phyloP scores from a whole-genome alignment of 257 asterid species.

The Solanum rostratum region DNA sequence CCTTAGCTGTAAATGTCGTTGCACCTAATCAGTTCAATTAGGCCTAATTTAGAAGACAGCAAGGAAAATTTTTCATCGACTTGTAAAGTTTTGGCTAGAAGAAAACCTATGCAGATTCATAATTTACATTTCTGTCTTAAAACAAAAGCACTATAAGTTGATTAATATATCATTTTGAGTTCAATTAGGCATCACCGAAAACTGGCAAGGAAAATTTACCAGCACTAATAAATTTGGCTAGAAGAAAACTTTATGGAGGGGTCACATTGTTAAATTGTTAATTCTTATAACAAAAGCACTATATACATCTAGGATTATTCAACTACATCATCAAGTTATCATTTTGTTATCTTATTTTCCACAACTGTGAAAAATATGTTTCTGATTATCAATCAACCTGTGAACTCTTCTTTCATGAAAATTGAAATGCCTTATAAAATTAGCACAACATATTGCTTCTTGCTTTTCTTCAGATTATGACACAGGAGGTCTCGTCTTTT shows the following conservation, averaged over 20 bases:
- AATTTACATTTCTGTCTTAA: neutral
- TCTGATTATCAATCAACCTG: neutral
- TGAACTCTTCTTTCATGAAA: neutral
- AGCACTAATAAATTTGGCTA: neutral
- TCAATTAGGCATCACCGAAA: neutral
- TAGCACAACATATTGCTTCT: neutral
- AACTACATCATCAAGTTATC: neutral
- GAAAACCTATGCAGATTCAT: neutral
- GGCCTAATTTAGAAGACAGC: conserved; percentile 3
- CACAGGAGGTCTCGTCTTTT: neutral
- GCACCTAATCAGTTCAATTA: conserved; percentile 47
- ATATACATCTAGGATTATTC: neutral
- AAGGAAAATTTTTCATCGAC: neutral
- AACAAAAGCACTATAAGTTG: neutral
- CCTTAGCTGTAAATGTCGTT: conserved; percentile 69
- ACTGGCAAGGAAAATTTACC: neutral
- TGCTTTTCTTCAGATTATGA: neutral
- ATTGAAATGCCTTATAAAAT: neutral
- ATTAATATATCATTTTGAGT: neutral
- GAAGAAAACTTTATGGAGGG: neutral
- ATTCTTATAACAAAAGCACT: neutral
- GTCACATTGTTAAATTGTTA: neutral
- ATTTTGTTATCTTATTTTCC: neutral
- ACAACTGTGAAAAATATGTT: neutral
- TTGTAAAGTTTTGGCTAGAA: neutral